These are phyloP conservation scores for Hypoxylon intermedium DNA, from an alignment of 495 filamentous ascomycete species.

Conservation along the genomic window DNA sequence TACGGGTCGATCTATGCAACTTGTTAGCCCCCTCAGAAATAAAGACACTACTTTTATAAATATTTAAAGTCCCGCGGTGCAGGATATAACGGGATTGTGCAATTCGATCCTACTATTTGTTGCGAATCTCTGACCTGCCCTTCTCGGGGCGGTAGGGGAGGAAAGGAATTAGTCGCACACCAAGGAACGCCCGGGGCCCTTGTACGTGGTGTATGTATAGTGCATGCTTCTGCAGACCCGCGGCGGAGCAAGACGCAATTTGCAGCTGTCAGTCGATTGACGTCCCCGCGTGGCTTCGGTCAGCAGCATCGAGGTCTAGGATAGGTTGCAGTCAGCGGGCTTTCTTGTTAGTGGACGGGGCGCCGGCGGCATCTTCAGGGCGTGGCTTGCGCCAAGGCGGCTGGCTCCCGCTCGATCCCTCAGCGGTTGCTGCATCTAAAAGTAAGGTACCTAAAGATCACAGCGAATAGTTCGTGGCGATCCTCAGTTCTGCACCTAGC, in stretches of 20 bases:
- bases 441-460: too few species aligned
- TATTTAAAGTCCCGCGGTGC: too few species aligned
- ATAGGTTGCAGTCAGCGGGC: not conserved
- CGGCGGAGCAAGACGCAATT: not conserved
- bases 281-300: constrained; percentile 9
- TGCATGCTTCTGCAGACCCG: too few species aligned
- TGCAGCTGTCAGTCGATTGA: constrained; percentile 20
- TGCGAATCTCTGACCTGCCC: constrained; percentile 17
- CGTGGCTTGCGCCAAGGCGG: not conserved
- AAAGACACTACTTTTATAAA: too few species aligned
- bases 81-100: constrained; percentile 18
- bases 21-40: too few species aligned
- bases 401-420: constrained; percentile 10
- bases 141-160: constrained; percentile 8
- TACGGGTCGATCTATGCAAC: constrained; percentile 68
- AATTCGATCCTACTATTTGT: constrained; percentile 33
- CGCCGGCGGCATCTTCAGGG: not conserved
- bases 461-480: constrained; percentile 22
- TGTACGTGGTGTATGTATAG: not conserved
- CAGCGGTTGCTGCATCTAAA: constrained; percentile 10
- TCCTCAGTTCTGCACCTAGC: constrained; percentile 3
- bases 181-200: constrained; percentile 6
- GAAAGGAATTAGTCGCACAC: constrained; percentile 7
- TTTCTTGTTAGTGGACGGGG: not conserved
- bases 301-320: constrained; percentile 16